Evolutionary conservation across 2,329 filamentous ascomycete species (phyloP).

Genomic region (Colletotrichum limetticola): DNA sequence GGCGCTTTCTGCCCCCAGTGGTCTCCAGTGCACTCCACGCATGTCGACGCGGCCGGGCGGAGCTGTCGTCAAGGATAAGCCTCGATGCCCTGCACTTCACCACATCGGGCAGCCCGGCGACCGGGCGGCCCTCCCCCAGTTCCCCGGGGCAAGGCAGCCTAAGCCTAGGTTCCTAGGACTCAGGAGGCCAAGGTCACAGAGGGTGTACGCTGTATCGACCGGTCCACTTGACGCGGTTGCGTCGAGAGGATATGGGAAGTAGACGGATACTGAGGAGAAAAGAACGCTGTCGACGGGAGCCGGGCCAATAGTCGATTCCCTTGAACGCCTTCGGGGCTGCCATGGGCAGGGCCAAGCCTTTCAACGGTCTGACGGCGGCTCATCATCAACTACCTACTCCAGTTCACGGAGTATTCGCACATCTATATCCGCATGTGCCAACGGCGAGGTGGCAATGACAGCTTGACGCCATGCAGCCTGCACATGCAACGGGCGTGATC

Average conservation of each 20-base stretch:
- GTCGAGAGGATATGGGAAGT: conserved; percentile 5
- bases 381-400: background rate
- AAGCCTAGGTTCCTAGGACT: background rate
- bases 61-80: background rate
- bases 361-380: background rate
- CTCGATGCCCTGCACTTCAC: conserved; percentile 2
- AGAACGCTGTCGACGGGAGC: conserved; percentile 8
- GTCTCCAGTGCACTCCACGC: background rate
- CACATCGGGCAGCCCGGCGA: background rate
- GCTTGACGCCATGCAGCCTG: conserved; percentile 5
- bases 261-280: conserved; percentile 10
- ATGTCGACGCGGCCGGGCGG: conserved; percentile 9
- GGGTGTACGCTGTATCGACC: conserved; percentile 12
- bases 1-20: background rate
- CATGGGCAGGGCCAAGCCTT: conserved; percentile 1
- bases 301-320: background rate
- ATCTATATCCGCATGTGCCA: background rate
- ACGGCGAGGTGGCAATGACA: conserved; percentile 12
- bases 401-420: too few relatives aligned
- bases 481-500: background rate
- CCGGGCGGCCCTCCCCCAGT: conserved; percentile 9
- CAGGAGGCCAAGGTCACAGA: too few relatives aligned
- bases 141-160: conserved; percentile 20
- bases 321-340: background rate
- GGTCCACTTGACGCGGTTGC: background rate